Evolutionary conservation across 2,329 filamentous ascomycete species (phyloP).

Genomic region (Ceratocystis harringtonii): DNA sequence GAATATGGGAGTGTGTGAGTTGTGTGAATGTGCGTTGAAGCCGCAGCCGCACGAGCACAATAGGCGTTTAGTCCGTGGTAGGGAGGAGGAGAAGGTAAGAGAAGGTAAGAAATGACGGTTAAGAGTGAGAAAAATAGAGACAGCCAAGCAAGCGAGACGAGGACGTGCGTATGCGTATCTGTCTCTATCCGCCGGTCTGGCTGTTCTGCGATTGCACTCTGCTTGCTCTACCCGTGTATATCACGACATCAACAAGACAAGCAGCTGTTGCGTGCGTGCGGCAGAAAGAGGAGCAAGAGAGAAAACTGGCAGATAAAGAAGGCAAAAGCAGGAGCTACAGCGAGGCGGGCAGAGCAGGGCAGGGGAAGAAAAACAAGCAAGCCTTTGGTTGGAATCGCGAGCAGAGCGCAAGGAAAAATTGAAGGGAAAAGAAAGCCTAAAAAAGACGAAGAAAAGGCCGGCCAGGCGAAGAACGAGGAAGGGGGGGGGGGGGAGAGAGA

Average conservation of each 20-base stretch:
- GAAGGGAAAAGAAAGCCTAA: not conserved
- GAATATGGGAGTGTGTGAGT: too few species aligned
- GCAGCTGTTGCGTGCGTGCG: not conserved
- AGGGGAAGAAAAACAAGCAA: not conserved
- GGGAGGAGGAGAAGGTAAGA: constrained; percentile 18
- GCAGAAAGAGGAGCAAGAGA: not conserved
- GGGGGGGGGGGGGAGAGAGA: not conserved
- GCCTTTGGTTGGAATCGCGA: not conserved
- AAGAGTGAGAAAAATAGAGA: constrained; percentile 5
- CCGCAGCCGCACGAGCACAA: too few species aligned
- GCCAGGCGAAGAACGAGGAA: not conserved
- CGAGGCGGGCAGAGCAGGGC: not conserved
- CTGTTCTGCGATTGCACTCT: not conserved
- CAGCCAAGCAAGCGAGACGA: not conserved
- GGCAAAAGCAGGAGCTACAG: not conserved
- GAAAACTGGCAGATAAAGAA: not conserved
- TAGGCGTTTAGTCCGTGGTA: constrained; percentile 9
- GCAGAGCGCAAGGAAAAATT: not conserved
- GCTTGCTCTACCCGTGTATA: not conserved
- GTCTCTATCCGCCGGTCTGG: not conserved
- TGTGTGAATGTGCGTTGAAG: too few species aligned
- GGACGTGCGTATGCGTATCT: not conserved
- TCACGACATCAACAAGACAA: not conserved
- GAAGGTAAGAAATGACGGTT: constrained; percentile 1
- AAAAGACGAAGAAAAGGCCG: not conserved